These are phyloP conservation scores for Zymoseptoria pseudotritici DNA, from an alignment of 2,329 filamentous ascomycete genomes.

Conservation along the genomic window DNA sequence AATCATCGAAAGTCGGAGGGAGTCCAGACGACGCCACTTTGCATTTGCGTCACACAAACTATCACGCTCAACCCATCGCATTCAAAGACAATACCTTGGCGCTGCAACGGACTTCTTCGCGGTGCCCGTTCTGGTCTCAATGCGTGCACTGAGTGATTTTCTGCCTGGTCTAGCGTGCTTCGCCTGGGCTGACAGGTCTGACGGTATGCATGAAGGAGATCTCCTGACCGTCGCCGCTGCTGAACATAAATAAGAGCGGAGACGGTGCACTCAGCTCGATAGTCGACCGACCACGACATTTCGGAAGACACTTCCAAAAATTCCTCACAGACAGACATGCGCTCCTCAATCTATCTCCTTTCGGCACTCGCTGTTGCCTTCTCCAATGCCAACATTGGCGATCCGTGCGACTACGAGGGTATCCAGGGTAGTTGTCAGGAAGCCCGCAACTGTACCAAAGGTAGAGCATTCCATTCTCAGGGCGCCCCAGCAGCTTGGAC, in stretches of 20 bases:
- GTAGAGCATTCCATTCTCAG: no score
- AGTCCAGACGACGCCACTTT: not conserved
- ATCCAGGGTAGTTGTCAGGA: no score
- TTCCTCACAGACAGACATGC: not conserved
- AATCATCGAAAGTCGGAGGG: not conserved
- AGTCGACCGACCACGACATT: not conserved
- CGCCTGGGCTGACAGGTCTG: not conserved
- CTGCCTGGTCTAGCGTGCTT: not conserved
- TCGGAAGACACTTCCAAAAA: not conserved
- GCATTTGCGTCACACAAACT: not conserved
- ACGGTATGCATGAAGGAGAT: not conserved
- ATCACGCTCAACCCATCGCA: not conserved
- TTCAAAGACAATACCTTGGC: not conserved
- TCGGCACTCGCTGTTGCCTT: not conserved
- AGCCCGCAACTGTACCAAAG: no score
- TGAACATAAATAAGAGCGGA: not conserved
- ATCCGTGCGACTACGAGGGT: not conserved
- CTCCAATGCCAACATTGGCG: not conserved
- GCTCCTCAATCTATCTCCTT: not conserved
- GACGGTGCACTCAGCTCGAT: not conserved
- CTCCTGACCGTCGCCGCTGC: not conserved
- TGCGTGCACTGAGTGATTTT: not conserved
- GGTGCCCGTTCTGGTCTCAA: not conserved
- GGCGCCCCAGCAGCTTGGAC: no score
- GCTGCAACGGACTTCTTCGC: not conserved